Conservation (phyloP, 208 protist species). For the Wallacemonas collosoma region DNA sequence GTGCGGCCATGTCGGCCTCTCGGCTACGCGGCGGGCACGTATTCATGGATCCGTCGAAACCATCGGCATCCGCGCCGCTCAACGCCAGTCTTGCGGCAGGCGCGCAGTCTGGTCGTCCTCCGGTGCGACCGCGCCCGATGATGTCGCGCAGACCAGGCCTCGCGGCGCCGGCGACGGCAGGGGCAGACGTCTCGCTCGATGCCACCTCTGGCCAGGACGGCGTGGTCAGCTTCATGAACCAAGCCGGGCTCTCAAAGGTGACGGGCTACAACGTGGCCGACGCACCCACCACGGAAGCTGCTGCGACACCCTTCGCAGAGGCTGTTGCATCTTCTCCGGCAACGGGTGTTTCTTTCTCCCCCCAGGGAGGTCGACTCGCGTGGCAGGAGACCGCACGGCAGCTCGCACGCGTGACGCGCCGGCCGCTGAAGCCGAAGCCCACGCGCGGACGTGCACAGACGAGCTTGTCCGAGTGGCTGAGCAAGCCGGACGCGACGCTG, state of each 20-base stretch:
- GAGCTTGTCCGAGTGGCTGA: slow-evolving; percentile 81
- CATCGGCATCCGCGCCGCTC: neutral
- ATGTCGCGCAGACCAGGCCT: slow-evolving; percentile 37
- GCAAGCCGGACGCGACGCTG: slow-evolving; percentile 47
- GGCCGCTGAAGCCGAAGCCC: slow-evolving; percentile 40
- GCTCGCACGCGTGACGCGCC: slow-evolving; percentile 54
- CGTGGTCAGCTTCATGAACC: slow-evolving; percentile 47
- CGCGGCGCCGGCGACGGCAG: slow-evolving; percentile 7
- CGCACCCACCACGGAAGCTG: neutral
- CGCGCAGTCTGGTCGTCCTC: neutral
- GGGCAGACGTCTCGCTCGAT: neutral
- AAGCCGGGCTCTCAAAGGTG: slow-evolving; percentile 45
- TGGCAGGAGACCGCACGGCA: slow-evolving; percentile 64
- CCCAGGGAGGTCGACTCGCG: slow-evolving; percentile 28
- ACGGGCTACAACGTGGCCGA: slow-evolving; percentile 46
- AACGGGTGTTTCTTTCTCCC: neutral
- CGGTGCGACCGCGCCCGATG: slow-evolving; percentile 23
- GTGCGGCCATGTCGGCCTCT: neutral
- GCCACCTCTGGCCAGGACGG: slow-evolving; percentile 13
- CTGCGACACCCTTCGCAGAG: no score
- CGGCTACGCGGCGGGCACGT: slow-evolving; percentile 30
- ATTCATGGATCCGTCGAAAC: slow-evolving; percentile 46
- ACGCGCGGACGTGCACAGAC: slow-evolving; percentile 31
- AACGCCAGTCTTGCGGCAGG: no score
- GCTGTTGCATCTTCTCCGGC: no score